Evolutionary conservation across 2,329 filamentous ascomycete genomes (phyloP), one percentile per base, ranked within the genome.

Genomic region (Sarocladium oryzae): DNA sequence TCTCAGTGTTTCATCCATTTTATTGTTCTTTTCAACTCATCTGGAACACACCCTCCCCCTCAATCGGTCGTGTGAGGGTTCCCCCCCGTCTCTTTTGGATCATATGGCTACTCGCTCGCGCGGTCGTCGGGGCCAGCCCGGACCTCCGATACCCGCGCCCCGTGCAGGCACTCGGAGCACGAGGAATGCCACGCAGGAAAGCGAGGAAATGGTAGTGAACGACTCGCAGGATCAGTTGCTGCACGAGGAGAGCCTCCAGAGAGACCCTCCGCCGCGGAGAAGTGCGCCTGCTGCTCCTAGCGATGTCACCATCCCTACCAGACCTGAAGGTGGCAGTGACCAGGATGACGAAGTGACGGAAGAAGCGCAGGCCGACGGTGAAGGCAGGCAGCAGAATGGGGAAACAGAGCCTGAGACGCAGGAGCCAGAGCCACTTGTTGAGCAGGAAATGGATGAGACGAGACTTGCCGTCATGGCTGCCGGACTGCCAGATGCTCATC

Each of bases 401-500:
- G 7, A 30, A 30, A 13, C 7, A 7, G 7, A 30, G 28, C 7
- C 13, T 30, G 7, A 30, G 7, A 13, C 28, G 28, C n/a, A n/a
- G n/a, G 28, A 30, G 28, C 28, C 28, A 7, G 28, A 30, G 13
- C 7, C 7, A 13, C 13, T 13, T 13, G 7, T 18, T 3, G 43
- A 33, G 4, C 9, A 49, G 33, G 55, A 55, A 35, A 43, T 43
- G 18, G 57, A 55, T 45, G 50, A 52, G n/a, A 53, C 57, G 15
- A 55, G 53, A 50, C 52, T 54, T 6, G 55, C 56, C 26, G 57
- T 63, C 21, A 57, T 62, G 52, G 51, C 57, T 16, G 54, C 58
- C 20, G 60, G 57, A 16, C 49, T 68, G 18, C 52, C 59, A 4
- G 58, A 65, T 28, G 56, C 69, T 8, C 55, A 55, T 49, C 56